Conservation (phyloP, 257 asterid species). For the Solanum paucissectum region DNA sequence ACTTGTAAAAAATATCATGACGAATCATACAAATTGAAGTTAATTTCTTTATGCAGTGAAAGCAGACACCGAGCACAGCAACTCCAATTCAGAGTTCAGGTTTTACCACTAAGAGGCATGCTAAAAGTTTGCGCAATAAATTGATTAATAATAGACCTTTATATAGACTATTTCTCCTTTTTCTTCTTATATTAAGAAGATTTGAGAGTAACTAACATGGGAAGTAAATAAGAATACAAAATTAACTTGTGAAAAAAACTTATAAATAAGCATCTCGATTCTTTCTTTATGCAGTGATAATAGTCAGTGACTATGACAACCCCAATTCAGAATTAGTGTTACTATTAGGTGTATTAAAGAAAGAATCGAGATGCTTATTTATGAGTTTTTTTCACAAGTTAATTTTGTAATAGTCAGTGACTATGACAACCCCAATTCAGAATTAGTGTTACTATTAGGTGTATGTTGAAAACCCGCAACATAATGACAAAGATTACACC, state of each 20-base stretch:
- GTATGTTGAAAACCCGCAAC: neutral
- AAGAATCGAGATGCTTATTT: too few species aligned
- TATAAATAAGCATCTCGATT: neutral
- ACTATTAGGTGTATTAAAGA: too few species aligned
- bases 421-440: neutral
- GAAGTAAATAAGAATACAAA: neutral
- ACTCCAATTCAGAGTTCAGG: neutral
- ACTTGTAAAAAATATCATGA: neutral
- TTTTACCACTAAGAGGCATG: neutral
- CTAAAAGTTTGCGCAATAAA: neutral
- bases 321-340: too few species aligned
- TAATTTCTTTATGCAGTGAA: neutral
- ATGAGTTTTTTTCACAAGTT: too few species aligned
- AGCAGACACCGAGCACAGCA: neutral
- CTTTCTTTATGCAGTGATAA: neutral
- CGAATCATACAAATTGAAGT: neutral
- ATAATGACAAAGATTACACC: neutral
- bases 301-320: neutral
- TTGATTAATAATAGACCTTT: neutral
- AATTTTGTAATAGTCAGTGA: too few species aligned
- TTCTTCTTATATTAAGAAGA: neutral
- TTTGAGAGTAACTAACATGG: neutral
- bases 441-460: neutral
- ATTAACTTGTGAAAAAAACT: neutral
- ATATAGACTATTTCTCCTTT: neutral